phyloP scores from a whole-genome alignment of 2,329 filamentous ascomycete species.

The Penicillium concentricum region DNA sequence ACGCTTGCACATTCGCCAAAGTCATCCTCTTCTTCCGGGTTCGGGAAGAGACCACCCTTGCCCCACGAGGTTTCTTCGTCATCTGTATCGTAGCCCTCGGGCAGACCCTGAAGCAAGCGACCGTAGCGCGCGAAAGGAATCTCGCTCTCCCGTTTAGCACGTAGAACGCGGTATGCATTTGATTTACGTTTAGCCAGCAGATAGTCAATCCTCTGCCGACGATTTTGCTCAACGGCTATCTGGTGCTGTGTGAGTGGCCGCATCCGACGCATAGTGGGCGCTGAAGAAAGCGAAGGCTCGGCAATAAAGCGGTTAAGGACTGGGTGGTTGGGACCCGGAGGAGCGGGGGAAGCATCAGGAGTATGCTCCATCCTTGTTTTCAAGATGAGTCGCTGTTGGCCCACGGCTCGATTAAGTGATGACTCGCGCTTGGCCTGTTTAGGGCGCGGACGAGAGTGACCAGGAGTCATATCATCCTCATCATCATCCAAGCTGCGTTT shows the following conservation, averaged over 20 bases:
- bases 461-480: slow-evolving; percentile 41
- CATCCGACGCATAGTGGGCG: slow-evolving; percentile 39
- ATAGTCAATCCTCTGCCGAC: slow-evolving; percentile 50
- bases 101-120: slow-evolving; percentile 43
- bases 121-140: slow-evolving; percentile 43
- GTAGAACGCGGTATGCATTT: slow-evolving; percentile 39
- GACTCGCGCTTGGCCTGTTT: slow-evolving; percentile 42
- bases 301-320: slow-evolving; percentile 43
- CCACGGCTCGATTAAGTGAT: slow-evolving; percentile 36
- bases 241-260: slow-evolving; percentile 52
- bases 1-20: slow-evolving; percentile 49
- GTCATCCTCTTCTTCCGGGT: slow-evolving; percentile 46
- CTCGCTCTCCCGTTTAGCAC: slow-evolving; percentile 39
- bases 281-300: slow-evolving; percentile 32
- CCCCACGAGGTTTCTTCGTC: slow-evolving; percentile 46
- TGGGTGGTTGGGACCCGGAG: slow-evolving; percentile 43
- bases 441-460: slow-evolving; percentile 38
- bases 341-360: slow-evolving; percentile 45
- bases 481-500: slow-evolving; percentile 40
- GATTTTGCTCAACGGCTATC: slow-evolving; percentile 50
- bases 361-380: slow-evolving; percentile 47
- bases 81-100: slow-evolving; percentile 49
- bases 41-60: slow-evolving; percentile 43
- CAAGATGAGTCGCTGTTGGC: slow-evolving; percentile 43
- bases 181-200: slow-evolving; percentile 44